Evolutionary conservation across 257 asterid species (phyloP).

Genomic region (Penstemon newberryi): DNA sequence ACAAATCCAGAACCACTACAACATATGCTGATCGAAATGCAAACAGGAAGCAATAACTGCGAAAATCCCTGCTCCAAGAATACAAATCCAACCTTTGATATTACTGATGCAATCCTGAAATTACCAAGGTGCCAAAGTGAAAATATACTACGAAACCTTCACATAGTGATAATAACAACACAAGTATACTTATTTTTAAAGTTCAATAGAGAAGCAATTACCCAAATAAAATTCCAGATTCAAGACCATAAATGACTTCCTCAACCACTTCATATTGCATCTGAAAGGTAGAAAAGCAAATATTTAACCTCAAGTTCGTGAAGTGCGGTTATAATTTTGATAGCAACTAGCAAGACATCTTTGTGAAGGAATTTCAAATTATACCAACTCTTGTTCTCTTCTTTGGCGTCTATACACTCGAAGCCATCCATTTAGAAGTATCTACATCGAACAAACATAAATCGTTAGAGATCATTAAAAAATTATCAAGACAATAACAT

Average conservation of each 20-base stretch:
- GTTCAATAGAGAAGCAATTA: constrained; percentile 31
- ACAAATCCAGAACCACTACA: constrained; percentile 95
- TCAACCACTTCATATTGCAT: constrained; percentile 96
- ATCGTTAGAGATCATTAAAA: background rate
- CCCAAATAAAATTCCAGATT: constrained; percentile 98
- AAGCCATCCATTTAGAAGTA: constrained; percentile 92
- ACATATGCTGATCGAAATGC: constrained; percentile 70
- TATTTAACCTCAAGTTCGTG: constrained; percentile 23
- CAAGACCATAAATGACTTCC: constrained; percentile 90
- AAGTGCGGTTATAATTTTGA: background rate
- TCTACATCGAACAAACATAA: constrained; percentile 45
- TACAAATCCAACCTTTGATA: constrained; percentile 92
- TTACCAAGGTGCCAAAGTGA: background rate
- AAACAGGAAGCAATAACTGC: constrained; percentile 69
- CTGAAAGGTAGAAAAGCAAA: constrained; percentile 48
- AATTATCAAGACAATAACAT: constrained; percentile 5
- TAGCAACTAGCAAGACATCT: constrained; percentile 20
- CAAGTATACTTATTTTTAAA: constrained; percentile 13
- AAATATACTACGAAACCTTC: too few relatives aligned
- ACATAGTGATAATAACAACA: constrained; percentile 13
- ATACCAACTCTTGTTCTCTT: constrained; percentile 96
- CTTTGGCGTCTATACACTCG: constrained; percentile 83
- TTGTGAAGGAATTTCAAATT: constrained; percentile 13
- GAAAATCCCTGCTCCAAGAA: constrained; percentile 93
- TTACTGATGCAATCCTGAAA: constrained; percentile 86